A percentile compares a stretch with the other conserved stretches of the same genome.
Conservation (phyloP, 1,284 basidiomycete species). For the Cryptococcus amylolentus region DNA sequence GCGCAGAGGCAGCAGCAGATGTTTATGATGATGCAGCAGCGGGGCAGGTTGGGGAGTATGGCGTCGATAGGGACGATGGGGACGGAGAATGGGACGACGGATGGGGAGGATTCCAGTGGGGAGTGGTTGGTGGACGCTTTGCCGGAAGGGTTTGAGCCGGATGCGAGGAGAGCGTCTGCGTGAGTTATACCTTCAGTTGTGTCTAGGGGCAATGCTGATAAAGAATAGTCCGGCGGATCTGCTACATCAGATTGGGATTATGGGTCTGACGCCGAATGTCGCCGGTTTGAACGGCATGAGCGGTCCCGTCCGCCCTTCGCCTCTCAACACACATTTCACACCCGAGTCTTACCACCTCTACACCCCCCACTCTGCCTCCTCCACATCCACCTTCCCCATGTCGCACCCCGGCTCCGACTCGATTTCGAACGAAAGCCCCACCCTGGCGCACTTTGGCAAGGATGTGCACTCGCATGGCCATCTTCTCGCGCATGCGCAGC, state of each 20-base stretch:
- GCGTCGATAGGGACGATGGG: slow-evolving; percentile 23
- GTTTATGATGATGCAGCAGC: slow-evolving; percentile 30
- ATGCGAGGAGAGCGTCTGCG: slow-evolving; percentile 14
- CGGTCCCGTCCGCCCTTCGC: slow-evolving; percentile 13
- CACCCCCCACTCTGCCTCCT: not conserved
- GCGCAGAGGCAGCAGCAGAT: slow-evolving; percentile 18
- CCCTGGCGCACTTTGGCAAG: not conserved
- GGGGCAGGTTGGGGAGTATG: slow-evolving; percentile 38
- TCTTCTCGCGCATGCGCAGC: no score
- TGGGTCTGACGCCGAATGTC: slow-evolving; percentile 8
- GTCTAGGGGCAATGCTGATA: not conserved
- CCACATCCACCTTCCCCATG: not conserved
- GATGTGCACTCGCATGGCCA: no score
- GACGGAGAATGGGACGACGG: slow-evolving; percentile 25
- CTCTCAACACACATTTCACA: slow-evolving; percentile 14
- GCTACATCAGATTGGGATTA: slow-evolving; percentile 15
- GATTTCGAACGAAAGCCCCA: not conserved
- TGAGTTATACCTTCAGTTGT: slow-evolving; percentile 2
- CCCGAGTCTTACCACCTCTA: slow-evolving; percentile 3
- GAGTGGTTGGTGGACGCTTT: slow-evolving; percentile 5
- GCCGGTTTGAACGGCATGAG: not conserved
- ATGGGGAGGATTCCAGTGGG: slow-evolving; percentile 1
- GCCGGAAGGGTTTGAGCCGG: slow-evolving; percentile 18
- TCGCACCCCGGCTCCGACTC: slow-evolving; percentile 3
- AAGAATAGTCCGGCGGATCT: slow-evolving; percentile 13